Conservation (phyloP, 1,139 yeast species). For the Yamadazyma oceani region DNA sequence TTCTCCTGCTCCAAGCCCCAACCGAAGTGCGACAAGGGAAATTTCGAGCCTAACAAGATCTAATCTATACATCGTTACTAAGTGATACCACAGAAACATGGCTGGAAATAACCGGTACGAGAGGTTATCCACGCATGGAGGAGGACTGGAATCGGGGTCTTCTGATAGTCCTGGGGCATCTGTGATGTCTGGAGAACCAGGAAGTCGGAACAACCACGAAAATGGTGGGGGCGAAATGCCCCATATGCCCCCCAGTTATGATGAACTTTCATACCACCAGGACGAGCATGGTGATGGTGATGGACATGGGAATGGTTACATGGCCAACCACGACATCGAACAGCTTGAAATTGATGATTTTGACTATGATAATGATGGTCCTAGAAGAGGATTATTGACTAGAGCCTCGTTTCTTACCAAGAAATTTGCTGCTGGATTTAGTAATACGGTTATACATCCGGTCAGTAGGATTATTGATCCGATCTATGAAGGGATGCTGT, state of each 20-base stretch:
- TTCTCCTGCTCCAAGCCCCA: background rate
- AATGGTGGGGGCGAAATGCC: slow-evolving; percentile 15
- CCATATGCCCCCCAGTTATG: slow-evolving; percentile 32
- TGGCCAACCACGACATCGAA: slow-evolving; percentile 25
- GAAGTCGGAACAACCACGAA: too few species aligned
- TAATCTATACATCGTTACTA: too few species aligned
- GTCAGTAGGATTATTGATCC: slow-evolving; percentile 65
- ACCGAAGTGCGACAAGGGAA: too few species aligned
- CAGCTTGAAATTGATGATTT: slow-evolving; percentile 46
- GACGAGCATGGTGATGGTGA: background rate
- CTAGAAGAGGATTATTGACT: slow-evolving; percentile 22
- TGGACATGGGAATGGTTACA: too few species aligned
- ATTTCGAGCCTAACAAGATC: too few species aligned
- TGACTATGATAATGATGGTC: slow-evolving; percentile 12
- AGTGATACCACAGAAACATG: too few species aligned
- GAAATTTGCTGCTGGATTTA: slow-evolving; percentile 40
- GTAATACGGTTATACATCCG: slow-evolving; percentile 49
- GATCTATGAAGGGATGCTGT: slow-evolving; percentile 57
- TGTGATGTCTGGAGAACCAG: too few species aligned
- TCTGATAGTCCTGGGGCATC: background rate
- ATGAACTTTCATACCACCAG: slow-evolving; percentile 16
- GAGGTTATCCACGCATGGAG: slow-evolving; percentile 3
- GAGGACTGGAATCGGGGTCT: slow-evolving; percentile 4
- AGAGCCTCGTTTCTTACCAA: slow-evolving; percentile 34
- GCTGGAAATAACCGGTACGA: slow-evolving; percentile 3